Base-by-base conservation (phyloP, 768 basidiomycete genomes). In the Xerocomellus chrysenteron region DNA sequence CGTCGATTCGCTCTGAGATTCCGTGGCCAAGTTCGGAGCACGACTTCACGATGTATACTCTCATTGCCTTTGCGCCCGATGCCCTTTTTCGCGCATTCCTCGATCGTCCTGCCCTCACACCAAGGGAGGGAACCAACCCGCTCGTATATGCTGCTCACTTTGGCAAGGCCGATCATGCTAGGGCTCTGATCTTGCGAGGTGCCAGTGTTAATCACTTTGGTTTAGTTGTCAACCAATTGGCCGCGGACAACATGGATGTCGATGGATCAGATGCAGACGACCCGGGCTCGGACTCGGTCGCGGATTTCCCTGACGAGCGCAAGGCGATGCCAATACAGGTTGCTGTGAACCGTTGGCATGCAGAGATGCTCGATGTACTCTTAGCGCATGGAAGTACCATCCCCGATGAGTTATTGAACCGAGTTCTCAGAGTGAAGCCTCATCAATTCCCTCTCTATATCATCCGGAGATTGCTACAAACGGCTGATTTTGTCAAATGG, bases 61-160 rank as follows among this genome's bases (percentile, higher is more conserved):
- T 64, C 14, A 1, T 64, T 21, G 41, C 47, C 0, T 62, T 61
- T 30, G 47, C 12, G 1, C 53, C 51, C 6, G 48, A 47, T 5
- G 7, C 44, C 1, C 45, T 62, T 2, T 47, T 62, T 16, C 24
- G 21, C 0, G 19, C 48, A 12, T 40, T 42, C 32, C 17, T 53
- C 28, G 1, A 10, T 13, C 32, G 9, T 13, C 0, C 45, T 4
- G 0, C 17, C 7, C 13, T 44, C 5, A n/a, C 7, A 11, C 5
- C 42, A 10, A 44, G n/a, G 46, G 42, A 36, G 2, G 36, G 51
- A 11, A 57, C 37, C 1, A 61, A 62, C 17, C 61, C 61, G 0
- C 59, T 62, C 2, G 37, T 62, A 26, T 61, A 62, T 19, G 59
- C 59, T 6, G 42, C 42, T 1, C 37, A 35, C 6, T 48, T 62